Percentiles rank a stretch among this genome's conserved stretches.
phyloP scores from a whole-genome alignment of 2,329 filamentous ascomycete species.

The Diaporthe nobilis region DNA sequence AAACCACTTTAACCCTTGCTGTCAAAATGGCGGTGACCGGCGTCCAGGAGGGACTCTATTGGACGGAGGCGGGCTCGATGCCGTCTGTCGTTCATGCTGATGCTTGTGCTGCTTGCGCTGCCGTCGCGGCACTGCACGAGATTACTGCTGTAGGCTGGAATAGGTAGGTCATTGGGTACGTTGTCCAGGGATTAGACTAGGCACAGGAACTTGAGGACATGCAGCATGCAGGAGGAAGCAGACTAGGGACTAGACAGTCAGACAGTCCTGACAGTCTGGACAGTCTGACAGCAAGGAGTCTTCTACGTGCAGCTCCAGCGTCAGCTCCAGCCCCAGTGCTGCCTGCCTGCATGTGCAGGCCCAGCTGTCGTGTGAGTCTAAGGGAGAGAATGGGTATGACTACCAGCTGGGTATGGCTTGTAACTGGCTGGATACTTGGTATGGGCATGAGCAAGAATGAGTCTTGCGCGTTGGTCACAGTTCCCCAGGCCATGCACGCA shows the following conservation, averaged over 20 bases:
- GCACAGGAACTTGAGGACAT: neutral
- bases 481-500: neutral
- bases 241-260: neutral
- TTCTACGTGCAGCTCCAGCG: neutral
- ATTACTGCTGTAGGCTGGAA: neutral
- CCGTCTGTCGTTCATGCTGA: slow-evolving; percentile 24
- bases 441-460: neutral
- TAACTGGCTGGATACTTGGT: neutral
- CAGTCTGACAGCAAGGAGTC: neutral
- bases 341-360: slow-evolving; percentile 8
- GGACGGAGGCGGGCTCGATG: slow-evolving; percentile 17
- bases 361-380: slow-evolving; percentile 1
- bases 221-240: slow-evolving; percentile 23
- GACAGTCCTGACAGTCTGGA: neutral
- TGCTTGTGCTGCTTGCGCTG: slow-evolving; percentile 17
- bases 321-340: neutral
- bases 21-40: slow-evolving; percentile 38
- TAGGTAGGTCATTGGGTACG: neutral
- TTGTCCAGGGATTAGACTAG: neutral
- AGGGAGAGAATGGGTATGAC: neutral
- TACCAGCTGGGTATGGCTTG: neutral
- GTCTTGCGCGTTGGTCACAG: slow-evolving; percentile 7
- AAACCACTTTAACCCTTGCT: slow-evolving; percentile 16
- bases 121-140: slow-evolving; percentile 6
- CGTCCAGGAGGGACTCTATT: slow-evolving; percentile 7